Evolutionary conservation across 345 rosid genomes (phyloP).

Genomic region (Eucalyptus regnans): DNA sequence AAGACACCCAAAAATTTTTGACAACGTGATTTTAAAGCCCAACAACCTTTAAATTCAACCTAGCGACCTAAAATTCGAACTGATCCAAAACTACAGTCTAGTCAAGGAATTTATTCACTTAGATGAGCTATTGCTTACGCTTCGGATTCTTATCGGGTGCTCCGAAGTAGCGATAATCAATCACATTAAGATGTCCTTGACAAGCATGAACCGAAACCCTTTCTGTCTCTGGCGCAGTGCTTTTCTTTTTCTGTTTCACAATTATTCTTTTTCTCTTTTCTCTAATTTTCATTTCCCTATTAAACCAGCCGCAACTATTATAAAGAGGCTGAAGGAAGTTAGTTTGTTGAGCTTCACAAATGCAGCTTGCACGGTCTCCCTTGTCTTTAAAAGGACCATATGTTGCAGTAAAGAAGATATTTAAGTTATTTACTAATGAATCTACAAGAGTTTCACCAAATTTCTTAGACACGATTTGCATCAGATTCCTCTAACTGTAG

Average conservation of each 20-base stretch:
- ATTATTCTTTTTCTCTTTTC: no score
- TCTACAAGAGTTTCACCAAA: background rate
- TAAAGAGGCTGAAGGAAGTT: background rate
- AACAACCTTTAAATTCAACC: background rate
- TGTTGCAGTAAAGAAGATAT: no score
- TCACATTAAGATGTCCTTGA: no score
- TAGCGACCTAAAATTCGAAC: background rate
- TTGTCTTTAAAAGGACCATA: no score
- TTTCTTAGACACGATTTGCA: background rate
- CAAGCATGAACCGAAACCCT: no score
- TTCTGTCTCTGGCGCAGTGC: background rate
- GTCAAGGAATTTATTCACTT: no score
- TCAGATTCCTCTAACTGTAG: background rate
- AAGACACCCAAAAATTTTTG: background rate
- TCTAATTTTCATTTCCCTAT: background rate
- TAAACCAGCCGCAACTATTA: background rate
- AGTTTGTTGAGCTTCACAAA: background rate
- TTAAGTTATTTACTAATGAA: no score
- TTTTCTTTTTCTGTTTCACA: no score
- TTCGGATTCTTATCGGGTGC: no score
- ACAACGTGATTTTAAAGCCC: background rate
- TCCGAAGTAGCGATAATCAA: no score
- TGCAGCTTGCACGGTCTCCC: background rate
- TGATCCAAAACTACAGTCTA: no score
- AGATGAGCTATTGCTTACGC: no score